These are phyloP conservation scores for Schrenkiella parvula DNA, from an alignment of 345 rosid genomes.

Conservation along the genomic window DNA sequence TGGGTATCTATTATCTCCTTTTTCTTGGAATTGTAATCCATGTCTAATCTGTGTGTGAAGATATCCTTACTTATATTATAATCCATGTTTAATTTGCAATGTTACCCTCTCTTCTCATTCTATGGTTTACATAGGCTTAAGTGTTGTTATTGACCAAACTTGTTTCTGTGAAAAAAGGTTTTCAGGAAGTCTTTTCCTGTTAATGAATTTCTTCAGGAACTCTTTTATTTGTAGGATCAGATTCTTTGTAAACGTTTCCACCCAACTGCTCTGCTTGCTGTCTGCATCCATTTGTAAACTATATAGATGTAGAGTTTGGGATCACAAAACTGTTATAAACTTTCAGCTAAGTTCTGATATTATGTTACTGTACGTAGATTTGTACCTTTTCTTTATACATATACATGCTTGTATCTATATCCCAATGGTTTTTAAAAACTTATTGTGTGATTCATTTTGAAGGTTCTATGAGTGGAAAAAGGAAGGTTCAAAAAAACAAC, in stretches of 20 bases:
- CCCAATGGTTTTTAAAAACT: neutral
- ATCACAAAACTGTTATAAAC: neutral
- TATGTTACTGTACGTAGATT: neutral
- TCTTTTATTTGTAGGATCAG: neutral
- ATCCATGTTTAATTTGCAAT: neutral
- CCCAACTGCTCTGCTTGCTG: neutral
- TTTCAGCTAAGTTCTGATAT: neutral
- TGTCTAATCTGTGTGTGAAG: neutral
- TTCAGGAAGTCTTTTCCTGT: neutral
- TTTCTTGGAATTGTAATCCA: neutral
- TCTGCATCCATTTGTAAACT: neutral
- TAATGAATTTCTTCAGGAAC: neutral
- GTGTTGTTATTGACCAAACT: neutral
- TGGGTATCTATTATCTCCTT: constrained; percentile 52
- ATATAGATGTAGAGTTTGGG: neutral
- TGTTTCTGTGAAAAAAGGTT: neutral
- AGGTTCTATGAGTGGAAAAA: constrained; percentile 98
- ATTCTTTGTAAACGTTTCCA: neutral
- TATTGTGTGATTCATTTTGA: constrained; percentile 3
- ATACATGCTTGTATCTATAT: neutral
- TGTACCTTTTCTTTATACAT: neutral
- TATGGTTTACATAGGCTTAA: neutral
- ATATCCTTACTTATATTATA: neutral
- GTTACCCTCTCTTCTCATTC: neutral
- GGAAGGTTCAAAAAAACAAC: constrained; percentile 87